phyloP scores from a whole-genome alignment of 345 rosid species.

The Boechera retrofracta region DNA sequence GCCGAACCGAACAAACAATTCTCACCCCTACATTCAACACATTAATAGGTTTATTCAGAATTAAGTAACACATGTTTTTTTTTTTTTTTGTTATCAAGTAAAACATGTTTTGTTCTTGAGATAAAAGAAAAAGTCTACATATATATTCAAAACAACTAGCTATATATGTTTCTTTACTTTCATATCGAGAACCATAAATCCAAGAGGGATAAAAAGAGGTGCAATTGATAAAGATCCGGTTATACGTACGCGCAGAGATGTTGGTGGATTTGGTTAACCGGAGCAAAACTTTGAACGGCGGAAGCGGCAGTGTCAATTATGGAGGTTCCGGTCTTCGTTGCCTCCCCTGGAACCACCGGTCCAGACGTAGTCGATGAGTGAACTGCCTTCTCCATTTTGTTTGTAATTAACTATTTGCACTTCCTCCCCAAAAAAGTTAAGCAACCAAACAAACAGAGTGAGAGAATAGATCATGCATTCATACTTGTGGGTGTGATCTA shows the following conservation, averaged over 20 bases:
- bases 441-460: conserved; percentile 25
- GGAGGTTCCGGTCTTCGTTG: conserved; percentile 52
- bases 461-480: conserved; percentile 13
- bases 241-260: conserved; percentile 80
- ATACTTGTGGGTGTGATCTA: conserved; percentile 15
- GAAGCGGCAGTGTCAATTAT: conserved; percentile 62
- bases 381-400: conserved; percentile 41
- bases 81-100: too few species aligned
- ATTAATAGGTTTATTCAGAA: background rate
- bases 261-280: conserved; percentile 72
- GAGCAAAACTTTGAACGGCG: conserved; percentile 64
- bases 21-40: background rate
- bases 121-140: background rate
- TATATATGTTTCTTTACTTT: background rate
- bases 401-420: background rate
- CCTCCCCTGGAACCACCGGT: conserved; percentile 63
- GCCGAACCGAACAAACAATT: background rate
- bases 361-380: conserved; percentile 45
- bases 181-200: background rate
- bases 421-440: background rate
- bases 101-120: background rate
- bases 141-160: background rate
- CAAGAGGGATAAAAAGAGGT: background rate
- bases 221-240: background rate
- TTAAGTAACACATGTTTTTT: too few species aligned